A percentile compares a stretch with the other conserved stretches of the same genome.
These are phyloP conservation scores for Saccharomycopsis fodiens DNA, from an alignment of 805 yeast species.

Conservation along the genomic window DNA sequence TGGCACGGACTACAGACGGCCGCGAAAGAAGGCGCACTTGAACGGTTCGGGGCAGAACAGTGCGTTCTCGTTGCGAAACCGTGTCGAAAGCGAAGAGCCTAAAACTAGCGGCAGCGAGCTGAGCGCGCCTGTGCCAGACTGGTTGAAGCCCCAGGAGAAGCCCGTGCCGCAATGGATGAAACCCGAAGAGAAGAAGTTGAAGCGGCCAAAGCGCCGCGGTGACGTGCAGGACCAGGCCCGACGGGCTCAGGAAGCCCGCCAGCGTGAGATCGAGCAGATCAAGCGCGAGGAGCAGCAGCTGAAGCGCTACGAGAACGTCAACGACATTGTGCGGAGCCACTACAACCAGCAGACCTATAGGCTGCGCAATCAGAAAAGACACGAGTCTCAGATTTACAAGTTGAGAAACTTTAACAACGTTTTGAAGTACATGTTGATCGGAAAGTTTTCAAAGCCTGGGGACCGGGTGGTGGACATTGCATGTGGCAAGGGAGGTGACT, in stretches of 20 bases:
- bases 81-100: constrained; percentile 1
- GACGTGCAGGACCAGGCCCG: constrained; percentile 23
- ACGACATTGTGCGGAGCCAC: constrained; percentile 69
- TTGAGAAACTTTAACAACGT: constrained; percentile 87
- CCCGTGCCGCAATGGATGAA: not conserved
- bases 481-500: constrained; percentile 98
- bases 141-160: constrained; percentile 6
- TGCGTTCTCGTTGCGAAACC: constrained; percentile 8
- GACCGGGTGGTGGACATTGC: constrained; percentile 76
- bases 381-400: constrained; percentile 76
- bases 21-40: constrained; percentile 1
- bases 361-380: constrained; percentile 54
- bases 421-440: constrained; percentile 77
- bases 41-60: not conserved
- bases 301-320: constrained; percentile 36
- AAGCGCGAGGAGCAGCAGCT: constrained; percentile 20
- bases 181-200: constrained; percentile 2
- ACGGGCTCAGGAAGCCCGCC: constrained; percentile 15
- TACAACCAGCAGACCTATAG: constrained; percentile 78
- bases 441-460: constrained; percentile 50
- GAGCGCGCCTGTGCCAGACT: not conserved
- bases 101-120: not conserved
- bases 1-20: not conserved
- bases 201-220: constrained; percentile 22
- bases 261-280: constrained; percentile 13